Evolutionary conservation across 1,284 basidiomycete species (phyloP), one percentile per base, ranked within the genome.

Genomic region (Leccinum pallidistipes): DNA sequence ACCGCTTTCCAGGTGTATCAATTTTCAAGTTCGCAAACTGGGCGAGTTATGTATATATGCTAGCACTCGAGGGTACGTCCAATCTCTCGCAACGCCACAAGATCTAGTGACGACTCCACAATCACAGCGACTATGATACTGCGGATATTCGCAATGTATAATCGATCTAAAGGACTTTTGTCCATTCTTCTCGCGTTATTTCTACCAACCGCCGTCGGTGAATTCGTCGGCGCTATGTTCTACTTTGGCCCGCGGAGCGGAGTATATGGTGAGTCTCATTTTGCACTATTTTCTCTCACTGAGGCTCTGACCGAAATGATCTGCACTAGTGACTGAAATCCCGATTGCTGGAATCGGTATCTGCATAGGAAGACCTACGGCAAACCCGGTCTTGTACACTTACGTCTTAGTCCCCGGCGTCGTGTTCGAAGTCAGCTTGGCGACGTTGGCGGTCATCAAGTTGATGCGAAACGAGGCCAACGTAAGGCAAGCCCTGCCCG

Each of bases 111-210:
- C 16, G 14, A 56, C 18, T 31, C 21, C 4, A 8, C 24, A 12
- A 54, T 34, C 16, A 43, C 32, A 62, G 62, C 40, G 21, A 62
- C 34, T 27, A 62, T 62, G 59, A 62, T 62, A 55, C 40, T 62
- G 34, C 59, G 62, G 16, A 43, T 61, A 57, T 40, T 54, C 16
- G 59, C 62, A 8, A 61, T 61, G 62, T 62, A 62, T 52, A 60
- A 61, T 57, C 31, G 36, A 29, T 62, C 62, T 32, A 62, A 14
- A 57, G 40, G 21, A 32, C 24, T 61, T 14, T 38, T 60, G 16
- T 54, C 14, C 21, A 16, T 61, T 43, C 34, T 62, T n/a, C 55
- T 62, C 32, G 55, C 29, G 12, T 36, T 36, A 31, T 62, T 61
- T 51, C 5, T 62, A 24, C 58, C 62, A 3, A 55, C 43, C 5